phyloP scores from a whole-genome alignment of 805 yeast species.

The Candida arabinofermentans region DNA sequence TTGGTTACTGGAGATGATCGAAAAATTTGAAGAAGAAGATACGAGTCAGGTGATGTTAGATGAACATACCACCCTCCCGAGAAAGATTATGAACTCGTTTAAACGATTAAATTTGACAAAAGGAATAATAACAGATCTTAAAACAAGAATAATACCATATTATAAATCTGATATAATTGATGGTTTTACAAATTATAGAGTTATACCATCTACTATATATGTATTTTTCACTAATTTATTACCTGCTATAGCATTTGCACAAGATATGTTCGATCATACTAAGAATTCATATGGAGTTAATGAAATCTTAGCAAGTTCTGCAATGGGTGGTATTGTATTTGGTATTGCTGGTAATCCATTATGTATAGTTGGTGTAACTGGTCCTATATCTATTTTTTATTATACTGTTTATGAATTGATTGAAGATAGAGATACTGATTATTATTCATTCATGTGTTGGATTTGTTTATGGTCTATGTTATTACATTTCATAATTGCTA shows the following conservation, averaged over 20 bases:
- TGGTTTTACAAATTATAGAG: constrained; percentile 75
- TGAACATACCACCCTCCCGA: too few species aligned
- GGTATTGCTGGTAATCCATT: constrained; percentile 90
- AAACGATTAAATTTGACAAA: constrained; percentile 28
- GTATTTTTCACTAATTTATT: constrained; percentile 86
- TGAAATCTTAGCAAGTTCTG: constrained; percentile 79
- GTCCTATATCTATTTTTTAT: constrained; percentile 89
- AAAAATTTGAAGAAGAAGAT: too few species aligned
- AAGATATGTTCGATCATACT: constrained; percentile 94
- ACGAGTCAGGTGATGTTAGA: too few species aligned
- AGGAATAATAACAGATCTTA: constrained; percentile 54
- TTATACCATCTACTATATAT: constrained; percentile 76
- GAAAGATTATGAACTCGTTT: not conserved
- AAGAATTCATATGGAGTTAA: constrained; percentile 85
- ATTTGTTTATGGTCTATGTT: constrained; percentile 86
- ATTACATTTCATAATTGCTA: constrained; percentile 70
- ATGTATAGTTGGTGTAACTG: constrained; percentile 95
- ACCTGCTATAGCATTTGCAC: constrained; percentile 95
- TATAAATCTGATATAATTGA: constrained; percentile 79
- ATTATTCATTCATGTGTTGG: constrained; percentile 96
- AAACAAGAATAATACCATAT: constrained; percentile 50
- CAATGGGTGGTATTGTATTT: constrained; percentile 85
- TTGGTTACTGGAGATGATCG: too few species aligned
- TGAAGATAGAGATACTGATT: constrained; percentile 46
- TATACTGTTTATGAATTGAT: constrained; percentile 81